These are phyloP conservation scores for Fraxinus sp. DNA, from an alignment of 305 asterid genomes.

Conservation along the genomic window DNA sequence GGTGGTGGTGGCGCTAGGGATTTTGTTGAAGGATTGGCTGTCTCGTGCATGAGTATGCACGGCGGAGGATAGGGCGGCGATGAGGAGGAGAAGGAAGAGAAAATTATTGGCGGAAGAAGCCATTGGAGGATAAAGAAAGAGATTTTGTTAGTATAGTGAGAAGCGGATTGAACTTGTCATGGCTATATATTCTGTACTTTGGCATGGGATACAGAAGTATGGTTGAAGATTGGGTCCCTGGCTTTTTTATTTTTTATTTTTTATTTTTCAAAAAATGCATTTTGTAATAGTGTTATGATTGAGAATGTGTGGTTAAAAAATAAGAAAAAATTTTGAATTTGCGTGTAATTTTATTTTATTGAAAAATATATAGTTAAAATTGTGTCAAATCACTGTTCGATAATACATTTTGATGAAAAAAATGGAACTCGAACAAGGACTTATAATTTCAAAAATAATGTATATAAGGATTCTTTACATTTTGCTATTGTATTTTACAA, in stretches of 20 bases:
- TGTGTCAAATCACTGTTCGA: no score
- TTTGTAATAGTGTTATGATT: no score
- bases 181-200: conserved; percentile 35
- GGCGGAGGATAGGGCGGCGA: conserved; percentile 40
- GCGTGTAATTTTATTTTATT: no score
- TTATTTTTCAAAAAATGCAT: no score
- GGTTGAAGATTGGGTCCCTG: conserved; percentile 36
- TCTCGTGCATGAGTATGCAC: conserved; percentile 58
- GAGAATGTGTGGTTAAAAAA: no score
- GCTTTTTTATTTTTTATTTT: background rate
- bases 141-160: conserved; percentile 4
- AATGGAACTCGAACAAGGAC: no score
- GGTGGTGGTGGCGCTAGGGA: conserved; percentile 18
- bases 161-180: conserved; percentile 28
- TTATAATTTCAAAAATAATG: no score
- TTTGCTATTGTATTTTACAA: background rate
- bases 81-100: conserved; percentile 25
- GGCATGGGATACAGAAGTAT: background rate
- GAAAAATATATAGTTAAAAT: no score
- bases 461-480: no score
- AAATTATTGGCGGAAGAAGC: conserved; percentile 41
- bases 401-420: no score
- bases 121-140: conserved; percentile 35
- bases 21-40: conserved; percentile 70
- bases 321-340: no score